Evolutionary conservation across 2,329 filamentous ascomycete species (phyloP), one percentile per base, ranked within the genome.

Genomic region (Onygenales sp.): DNA sequence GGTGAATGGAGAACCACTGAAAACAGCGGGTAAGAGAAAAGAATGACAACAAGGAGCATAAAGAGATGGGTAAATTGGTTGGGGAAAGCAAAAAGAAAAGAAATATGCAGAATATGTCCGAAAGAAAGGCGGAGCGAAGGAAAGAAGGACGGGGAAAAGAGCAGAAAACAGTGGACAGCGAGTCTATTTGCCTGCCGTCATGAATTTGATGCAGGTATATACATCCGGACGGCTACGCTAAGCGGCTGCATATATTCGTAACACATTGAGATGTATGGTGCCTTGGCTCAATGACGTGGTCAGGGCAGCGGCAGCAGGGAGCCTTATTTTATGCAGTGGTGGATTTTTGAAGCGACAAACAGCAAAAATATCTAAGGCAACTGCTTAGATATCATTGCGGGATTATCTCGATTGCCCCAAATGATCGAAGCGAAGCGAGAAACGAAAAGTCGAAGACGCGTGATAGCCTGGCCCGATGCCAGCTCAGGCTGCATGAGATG

Each of bases 241-340:
- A 42, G 34, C 34, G 47, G 36, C 47, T 40, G 17, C 45, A 42
- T 37, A 39, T 49, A 49, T 49, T 49, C 47, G 47, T 49, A 49
- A 32, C 36, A 49, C 47, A 17, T 36, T 31, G 36, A 17, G 36
- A 49, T 32, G 36, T 49, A 49, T 42, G 36, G 47, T 17, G 27
- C 21, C 47, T 49, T 49, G 47, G 21, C 17, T 49, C 11, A 42
- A 40, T 49, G 47, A 49, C 47, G 47, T 49, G 47, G 34, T 49
- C 47, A 10, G 47, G 10, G 36, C 47, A 31, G 47, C 36, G 37
- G 45, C 45, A n/a, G 47, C 17, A 13, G 14, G 34, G 32, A 49
- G 36, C 36, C 47, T 49, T 32, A 49, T 49, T 39, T 40, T 11
- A 49, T 49, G 47, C 36, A 21, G 17, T n/a, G 14, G 31, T 49